Percentiles rank a stretch among this genome's conserved stretches.
Conservation (phyloP, 2,329 filamentous ascomycete species). For the Dendrostoma leiphaemia region DNA sequence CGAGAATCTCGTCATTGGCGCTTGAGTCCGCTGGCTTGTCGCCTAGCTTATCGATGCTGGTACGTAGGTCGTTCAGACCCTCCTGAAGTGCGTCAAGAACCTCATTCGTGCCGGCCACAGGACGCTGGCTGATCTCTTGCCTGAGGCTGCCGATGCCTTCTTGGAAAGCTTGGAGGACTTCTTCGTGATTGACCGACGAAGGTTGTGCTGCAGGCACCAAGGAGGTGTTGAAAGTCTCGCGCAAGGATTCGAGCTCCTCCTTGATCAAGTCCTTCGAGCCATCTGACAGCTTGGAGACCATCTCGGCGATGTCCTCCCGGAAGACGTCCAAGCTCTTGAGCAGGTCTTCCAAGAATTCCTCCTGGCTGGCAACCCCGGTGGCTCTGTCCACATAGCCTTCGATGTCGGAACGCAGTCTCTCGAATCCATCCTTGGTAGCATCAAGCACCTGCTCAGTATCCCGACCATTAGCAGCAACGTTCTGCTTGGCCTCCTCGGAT, state of each 20-base stretch:
- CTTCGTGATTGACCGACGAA: slow-evolving; percentile 47
- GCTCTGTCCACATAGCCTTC: slow-evolving; percentile 77
- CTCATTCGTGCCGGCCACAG: slow-evolving; percentile 73
- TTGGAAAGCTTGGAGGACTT: slow-evolving; percentile 69
- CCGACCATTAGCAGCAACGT: slow-evolving; percentile 72
- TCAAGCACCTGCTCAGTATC: slow-evolving; percentile 88
- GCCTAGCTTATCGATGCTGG: slow-evolving; percentile 72
- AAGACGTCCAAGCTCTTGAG: slow-evolving; percentile 64
- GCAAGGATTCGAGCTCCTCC: slow-evolving; percentile 78
- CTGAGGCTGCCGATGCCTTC: slow-evolving; percentile 74
- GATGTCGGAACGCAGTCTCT: slow-evolving; percentile 75
- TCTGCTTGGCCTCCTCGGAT: slow-evolving; percentile 69
- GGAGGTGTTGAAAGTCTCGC: slow-evolving; percentile 71
- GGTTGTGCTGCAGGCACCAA: slow-evolving; percentile 58
- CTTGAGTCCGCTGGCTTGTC: slow-evolving; percentile 81
- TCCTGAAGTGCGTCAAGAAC: slow-evolving; percentile 88
- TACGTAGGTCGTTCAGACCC: slow-evolving; percentile 74
- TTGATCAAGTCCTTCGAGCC: slow-evolving; percentile 68
- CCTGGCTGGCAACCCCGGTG: slow-evolving; percentile 66
- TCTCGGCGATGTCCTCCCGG: slow-evolving; percentile 63
- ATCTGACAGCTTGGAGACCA: slow-evolving; percentile 50
- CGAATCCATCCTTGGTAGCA: slow-evolving; percentile 82
- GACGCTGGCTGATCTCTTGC: slow-evolving; percentile 67
- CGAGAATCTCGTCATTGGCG: slow-evolving; percentile 84
- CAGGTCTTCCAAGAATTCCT: slow-evolving; percentile 74